Base-by-base conservation (phyloP, 2,329 filamentous ascomycete genomes). In the Pyrenochaeta sp. region DNA sequence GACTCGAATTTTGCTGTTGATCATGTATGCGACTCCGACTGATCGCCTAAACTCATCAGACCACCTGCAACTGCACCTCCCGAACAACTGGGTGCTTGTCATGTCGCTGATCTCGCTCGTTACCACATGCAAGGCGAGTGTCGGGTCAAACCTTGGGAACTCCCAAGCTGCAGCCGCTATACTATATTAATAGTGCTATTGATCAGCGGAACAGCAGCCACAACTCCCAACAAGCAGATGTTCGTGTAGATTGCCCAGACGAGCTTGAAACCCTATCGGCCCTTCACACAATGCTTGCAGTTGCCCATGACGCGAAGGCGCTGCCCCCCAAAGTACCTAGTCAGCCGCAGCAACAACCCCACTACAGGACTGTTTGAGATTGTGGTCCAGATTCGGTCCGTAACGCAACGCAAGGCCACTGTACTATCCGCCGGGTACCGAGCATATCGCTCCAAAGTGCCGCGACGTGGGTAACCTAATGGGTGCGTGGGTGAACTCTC, bases 221-320 rank as follows among this genome's bases (percentile, higher is more conserved):
- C 18, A 21, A 42, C 21, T 42, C 27, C 21, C 40, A 17, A 15
- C 17, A 9, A 23, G 37, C 17, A 40, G 12, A 6, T 21, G 12
- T 7, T 21, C 15, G 18, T 42, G 39, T n/a, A 9, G 23, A 18
- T 31, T 23, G 23, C n/a, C 10, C 27, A 11, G n/a, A 41, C 12
- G 39, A 21, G 32, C 37, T 45, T 17, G 40, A 36, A 58, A 55
- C 14, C 49, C 21, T 54, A 51, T 55, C 55, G 55, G 55, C n/a
- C 32, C 40, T 58, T 54, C 51, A 21, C 6, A 21, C 35, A 27
- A 5, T 27, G 23, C 23, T 27, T 27, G 23, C 23, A 35, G 5
- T 17, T 35, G 32, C 32, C 15, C 32, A 35, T 35, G 12, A 35
- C 32, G 23, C 23, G 9, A 27, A 27, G 23, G 4, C 23, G 9